Evolutionary conservation across 345 rosid genomes (phyloP).

Genomic region (Linum lewisii): DNA sequence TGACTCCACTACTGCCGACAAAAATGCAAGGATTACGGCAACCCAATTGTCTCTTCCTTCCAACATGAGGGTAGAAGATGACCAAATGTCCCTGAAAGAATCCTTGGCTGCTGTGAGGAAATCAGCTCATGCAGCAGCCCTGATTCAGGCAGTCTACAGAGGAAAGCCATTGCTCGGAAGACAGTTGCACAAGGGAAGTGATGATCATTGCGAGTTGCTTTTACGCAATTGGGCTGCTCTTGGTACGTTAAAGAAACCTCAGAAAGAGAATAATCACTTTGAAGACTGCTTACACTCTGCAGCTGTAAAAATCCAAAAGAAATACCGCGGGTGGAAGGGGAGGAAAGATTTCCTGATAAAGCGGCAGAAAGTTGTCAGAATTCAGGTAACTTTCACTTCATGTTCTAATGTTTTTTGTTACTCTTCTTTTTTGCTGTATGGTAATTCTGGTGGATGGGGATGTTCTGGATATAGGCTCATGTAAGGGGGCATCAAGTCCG

Average conservation of each 20-base stretch:
- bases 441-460: not conserved
- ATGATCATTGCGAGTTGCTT: conserved; percentile 22
- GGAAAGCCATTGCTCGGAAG: conserved; percentile 33
- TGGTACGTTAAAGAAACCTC: conserved; percentile 29
- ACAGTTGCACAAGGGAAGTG: conserved; percentile 20
- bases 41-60: conserved; percentile 13
- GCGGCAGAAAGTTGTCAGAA: conserved; percentile 42
- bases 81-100: conserved; percentile 37
- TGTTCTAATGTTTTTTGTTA: not conserved
- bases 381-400: conserved; percentile 41
- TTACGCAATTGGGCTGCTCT: conserved; percentile 37
- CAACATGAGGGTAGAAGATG: conserved; percentile 13
- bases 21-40: conserved; percentile 19
- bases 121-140: conserved; percentile 53
- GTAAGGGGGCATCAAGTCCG: conserved; percentile 62
- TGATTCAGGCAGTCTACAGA: conserved; percentile 43
- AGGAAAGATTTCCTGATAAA: conserved; percentile 49
- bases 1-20: conserved; percentile 18
- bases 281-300: conserved; percentile 58
- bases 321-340: conserved; percentile 60
- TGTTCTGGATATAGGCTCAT: conserved; percentile 39
- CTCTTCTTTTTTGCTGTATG: not conserved
- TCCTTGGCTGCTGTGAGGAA: conserved; percentile 60
- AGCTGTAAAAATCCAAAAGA: conserved; percentile 48
- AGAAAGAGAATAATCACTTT: conserved; percentile 27